A percentile compares a stretch with the other conserved stretches of the same genome.
phyloP scores from a whole-genome alignment of 352 stramenopile species.

The Phytophthora vignae region DNA sequence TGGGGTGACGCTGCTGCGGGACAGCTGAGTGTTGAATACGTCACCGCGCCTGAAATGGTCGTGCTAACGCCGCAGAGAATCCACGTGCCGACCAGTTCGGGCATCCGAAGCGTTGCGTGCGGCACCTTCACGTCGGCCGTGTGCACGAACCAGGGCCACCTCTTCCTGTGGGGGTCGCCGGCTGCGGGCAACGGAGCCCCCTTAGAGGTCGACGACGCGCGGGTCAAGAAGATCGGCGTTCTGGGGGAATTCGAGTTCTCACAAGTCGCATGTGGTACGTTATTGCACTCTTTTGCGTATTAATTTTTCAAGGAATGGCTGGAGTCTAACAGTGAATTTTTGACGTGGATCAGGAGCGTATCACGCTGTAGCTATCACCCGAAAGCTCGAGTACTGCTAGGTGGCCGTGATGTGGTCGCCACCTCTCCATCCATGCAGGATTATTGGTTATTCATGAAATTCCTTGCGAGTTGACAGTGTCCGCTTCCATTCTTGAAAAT shows the following conservation, averaged over 20 bases:
- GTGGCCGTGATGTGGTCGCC: background rate
- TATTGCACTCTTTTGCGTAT: too few species aligned
- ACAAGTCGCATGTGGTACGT: constrained; percentile 65
- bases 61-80: constrained; percentile 63
- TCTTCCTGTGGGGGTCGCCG: constrained; percentile 81
- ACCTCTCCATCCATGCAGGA: constrained; percentile 9
- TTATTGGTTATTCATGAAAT: background rate
- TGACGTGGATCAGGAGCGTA: constrained; percentile 54
- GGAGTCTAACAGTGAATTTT: constrained; percentile 9
- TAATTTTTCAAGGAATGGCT: too few species aligned
- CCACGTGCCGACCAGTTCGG: constrained; percentile 22
- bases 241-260: constrained; percentile 59
- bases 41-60: constrained; percentile 63
- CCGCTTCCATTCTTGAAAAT: constrained; percentile 25
- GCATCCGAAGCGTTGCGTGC: constrained; percentile 59
- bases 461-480: background rate
- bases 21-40: constrained; percentile 63
- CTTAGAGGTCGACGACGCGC: constrained; percentile 62
- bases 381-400: constrained; percentile 59
- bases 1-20: constrained; percentile 83
- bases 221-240: constrained; percentile 48
- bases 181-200: constrained; percentile 71
- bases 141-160: constrained; percentile 55
- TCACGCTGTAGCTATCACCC: constrained; percentile 67
- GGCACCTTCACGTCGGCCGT: constrained; percentile 73